Percentiles rank a stretch among this genome's conserved stretches.
Evolutionary conservation across 768 basidiomycete species (phyloP).

Genomic region (Collybia sp.): DNA sequence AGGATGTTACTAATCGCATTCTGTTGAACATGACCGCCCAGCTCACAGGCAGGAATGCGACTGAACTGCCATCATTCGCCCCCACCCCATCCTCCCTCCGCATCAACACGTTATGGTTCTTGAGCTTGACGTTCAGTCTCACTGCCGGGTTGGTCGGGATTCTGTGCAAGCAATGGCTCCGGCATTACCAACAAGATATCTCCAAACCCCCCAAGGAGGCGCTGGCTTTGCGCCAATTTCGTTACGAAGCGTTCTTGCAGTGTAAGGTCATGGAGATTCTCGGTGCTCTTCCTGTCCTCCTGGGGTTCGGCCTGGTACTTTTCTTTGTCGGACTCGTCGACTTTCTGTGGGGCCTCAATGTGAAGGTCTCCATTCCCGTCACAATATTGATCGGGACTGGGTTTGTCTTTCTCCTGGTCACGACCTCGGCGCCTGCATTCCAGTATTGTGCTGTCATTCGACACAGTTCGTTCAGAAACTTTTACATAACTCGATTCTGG

Average conservation of each 20-base stretch:
- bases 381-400: too few relatives aligned
- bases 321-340: slow-evolving; percentile 1
- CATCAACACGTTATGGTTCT: slow-evolving; percentile 14
- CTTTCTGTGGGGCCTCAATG: background rate
- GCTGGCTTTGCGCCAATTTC: background rate
- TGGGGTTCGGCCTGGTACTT: slow-evolving; percentile 1
- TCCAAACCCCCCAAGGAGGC: background rate
- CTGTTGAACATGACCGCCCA: background rate
- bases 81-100: slow-evolving; percentile 2
- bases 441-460: too few relatives aligned
- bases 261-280: background rate
- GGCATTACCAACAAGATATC: background rate
- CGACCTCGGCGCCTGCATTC: too few relatives aligned
- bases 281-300: background rate
- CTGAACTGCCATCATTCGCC: background rate
- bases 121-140: slow-evolving; percentile 14
- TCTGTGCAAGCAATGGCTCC: slow-evolving; percentile 15
- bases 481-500: too few relatives aligned
- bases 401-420: too few relatives aligned
- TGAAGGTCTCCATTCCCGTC: too few relatives aligned
- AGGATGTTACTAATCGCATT: slow-evolving; percentile 6
- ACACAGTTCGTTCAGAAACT: too few relatives aligned
- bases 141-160: slow-evolving; percentile 12
- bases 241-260: background rate
- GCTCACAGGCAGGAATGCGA: background rate